phyloP scores from a whole-genome alignment of 1,284 basidiomycete species.

The Hortiboletus rubellus region DNA sequence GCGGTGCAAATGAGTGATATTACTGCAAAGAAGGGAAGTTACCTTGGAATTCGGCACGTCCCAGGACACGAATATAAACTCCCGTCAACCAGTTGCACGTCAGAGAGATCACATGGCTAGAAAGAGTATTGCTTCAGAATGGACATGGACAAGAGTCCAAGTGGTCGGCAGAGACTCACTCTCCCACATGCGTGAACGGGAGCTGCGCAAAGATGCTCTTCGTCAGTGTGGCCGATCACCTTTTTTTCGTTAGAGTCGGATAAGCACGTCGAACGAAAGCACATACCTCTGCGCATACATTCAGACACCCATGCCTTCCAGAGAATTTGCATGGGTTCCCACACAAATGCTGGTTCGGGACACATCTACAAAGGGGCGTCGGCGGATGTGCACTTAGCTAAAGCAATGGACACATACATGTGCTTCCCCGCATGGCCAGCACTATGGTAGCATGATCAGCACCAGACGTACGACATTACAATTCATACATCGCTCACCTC shows the following conservation, averaged over 20 bases:
- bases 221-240: slow-evolving; percentile 45
- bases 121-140: neutral
- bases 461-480: neutral
- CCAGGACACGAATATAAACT: slow-evolving; percentile 43
- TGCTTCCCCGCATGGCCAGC: slow-evolving; percentile 58
- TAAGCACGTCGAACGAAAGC: neutral
- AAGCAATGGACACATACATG: slow-evolving; percentile 39
- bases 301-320: slow-evolving; percentile 48
- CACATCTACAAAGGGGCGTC: slow-evolving; percentile 40
- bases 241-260: slow-evolving; percentile 19
- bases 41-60: slow-evolving; percentile 48
- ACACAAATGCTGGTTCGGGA: slow-evolving; percentile 50
- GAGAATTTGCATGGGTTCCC: slow-evolving; percentile 46
- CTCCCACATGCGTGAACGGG: slow-evolving; percentile 53
- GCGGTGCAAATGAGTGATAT: neutral
- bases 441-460: slow-evolving; percentile 30
- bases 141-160: neutral
- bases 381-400: neutral
- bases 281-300: slow-evolving; percentile 50
- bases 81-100: slow-evolving; percentile 36
- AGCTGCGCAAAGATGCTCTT: slow-evolving; percentile 54
- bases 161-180: slow-evolving; percentile 31
- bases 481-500: slow-evolving; percentile 37
- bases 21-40: neutral
- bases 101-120: slow-evolving; percentile 48